Evolutionary conservation across 371 early-diverging fungal species (phyloP).

Genomic region (Scutellospora calospora): DNA sequence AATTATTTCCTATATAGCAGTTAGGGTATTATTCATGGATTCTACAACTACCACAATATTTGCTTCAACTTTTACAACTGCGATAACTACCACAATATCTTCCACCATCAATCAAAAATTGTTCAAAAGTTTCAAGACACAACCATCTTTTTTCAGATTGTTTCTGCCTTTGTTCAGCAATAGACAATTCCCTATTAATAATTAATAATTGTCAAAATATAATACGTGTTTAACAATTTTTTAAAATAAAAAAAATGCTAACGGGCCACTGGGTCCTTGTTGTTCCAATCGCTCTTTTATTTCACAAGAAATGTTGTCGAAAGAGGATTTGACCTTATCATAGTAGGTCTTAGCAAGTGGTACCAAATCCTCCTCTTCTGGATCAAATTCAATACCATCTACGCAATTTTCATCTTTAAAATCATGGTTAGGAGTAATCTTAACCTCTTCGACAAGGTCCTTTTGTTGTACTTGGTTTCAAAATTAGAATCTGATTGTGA

Average conservation of each 20-base stretch:
- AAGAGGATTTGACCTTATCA: slow-evolving; percentile 85
- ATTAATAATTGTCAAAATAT: slow-evolving; percentile 3
- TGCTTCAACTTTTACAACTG: slow-evolving; percentile 60
- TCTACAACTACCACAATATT: slow-evolving; percentile 52
- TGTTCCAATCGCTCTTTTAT: slow-evolving; percentile 85
- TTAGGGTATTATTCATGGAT: slow-evolving; percentile 27
- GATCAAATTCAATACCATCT: slow-evolving; percentile 46
- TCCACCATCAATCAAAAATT: slow-evolving; percentile 73
- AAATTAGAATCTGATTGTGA: slow-evolving; percentile 95
- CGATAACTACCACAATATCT: slow-evolving; percentile 71
- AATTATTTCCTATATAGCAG: slow-evolving; percentile 37
- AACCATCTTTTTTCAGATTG: slow-evolving; percentile 87
- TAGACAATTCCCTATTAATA: slow-evolving; percentile 49
- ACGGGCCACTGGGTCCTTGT: slow-evolving; percentile 44
- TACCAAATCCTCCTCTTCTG: slow-evolving; percentile 58
- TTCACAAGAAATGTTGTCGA: slow-evolving; percentile 98
- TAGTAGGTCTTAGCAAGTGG: slow-evolving; percentile 70
- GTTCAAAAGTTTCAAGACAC: slow-evolving; percentile 97
- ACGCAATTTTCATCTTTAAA: slow-evolving; percentile 29
- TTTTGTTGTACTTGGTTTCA: slow-evolving; percentile 93
- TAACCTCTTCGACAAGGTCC: slow-evolving; percentile 74
- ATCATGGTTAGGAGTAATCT: slow-evolving; percentile 20
- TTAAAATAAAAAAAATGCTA: not conserved
- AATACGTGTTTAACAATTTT: not conserved
- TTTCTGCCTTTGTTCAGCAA: slow-evolving; percentile 76